Evolutionary conservation across 768 basidiomycete genomes (phyloP).

Genomic region (Butyriboletus loyo): DNA sequence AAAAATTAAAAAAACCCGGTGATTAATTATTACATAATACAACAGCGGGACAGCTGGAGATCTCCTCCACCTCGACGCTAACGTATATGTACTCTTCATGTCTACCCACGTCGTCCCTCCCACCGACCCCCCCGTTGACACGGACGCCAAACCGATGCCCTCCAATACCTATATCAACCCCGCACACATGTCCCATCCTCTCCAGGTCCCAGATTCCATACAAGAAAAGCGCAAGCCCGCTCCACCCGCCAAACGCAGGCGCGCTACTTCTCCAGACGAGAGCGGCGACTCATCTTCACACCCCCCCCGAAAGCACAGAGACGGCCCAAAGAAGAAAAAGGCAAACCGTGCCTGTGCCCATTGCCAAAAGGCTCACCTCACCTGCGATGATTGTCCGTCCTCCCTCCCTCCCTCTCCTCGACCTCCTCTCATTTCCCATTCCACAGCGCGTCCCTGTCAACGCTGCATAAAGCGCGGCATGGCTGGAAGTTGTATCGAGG

Average conservation of each 20-base stretch:
- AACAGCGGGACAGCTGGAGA: not conserved
- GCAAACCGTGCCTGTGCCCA: slow-evolving; percentile 91
- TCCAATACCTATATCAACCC: slow-evolving; percentile 40
- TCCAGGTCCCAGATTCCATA: slow-evolving; percentile 27
- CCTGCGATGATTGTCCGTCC: slow-evolving; percentile 93
- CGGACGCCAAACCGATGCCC: not conserved
- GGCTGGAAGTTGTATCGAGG: slow-evolving; percentile 85
- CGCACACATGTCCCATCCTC: slow-evolving; percentile 35
- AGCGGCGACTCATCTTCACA: slow-evolving; percentile 45
- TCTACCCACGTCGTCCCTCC: slow-evolving; percentile 5
- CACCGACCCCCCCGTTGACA: not conserved
- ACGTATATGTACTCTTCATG: slow-evolving; percentile 13
- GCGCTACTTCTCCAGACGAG: slow-evolving; percentile 58
- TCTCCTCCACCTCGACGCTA: slow-evolving; percentile 9
- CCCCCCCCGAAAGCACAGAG: slow-evolving; percentile 54
- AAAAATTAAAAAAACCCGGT: not conserved
- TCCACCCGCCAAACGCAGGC: slow-evolving; percentile 52
- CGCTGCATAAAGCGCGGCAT: slow-evolving; percentile 94
- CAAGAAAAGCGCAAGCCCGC: slow-evolving; percentile 39
- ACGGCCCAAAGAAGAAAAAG: slow-evolving; percentile 91
- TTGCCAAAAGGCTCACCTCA: slow-evolving; percentile 96
- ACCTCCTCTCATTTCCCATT: slow-evolving; percentile 9
- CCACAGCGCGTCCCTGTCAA: slow-evolving; percentile 88
- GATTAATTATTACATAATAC: slow-evolving; percentile 19
- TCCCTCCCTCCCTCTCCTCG: slow-evolving; percentile 2